Base-by-base conservation (phyloP, 768 basidiomycete species). In the Agrocybe praecox region DNA sequence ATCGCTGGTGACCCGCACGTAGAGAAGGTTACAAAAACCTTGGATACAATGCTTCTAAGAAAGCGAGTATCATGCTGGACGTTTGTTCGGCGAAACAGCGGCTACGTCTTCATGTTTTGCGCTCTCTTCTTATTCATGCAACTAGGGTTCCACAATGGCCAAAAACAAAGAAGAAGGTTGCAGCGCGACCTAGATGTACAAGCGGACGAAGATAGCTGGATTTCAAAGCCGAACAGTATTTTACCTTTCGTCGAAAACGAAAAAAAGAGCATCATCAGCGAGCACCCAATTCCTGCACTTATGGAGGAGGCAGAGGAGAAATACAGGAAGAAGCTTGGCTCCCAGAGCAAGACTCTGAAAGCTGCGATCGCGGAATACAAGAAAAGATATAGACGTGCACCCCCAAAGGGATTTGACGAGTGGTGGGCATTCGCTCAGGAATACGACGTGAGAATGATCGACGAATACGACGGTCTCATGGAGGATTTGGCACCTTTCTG, bases 401-500 rank as follows among this genome's bases (percentile, higher is more conserved):
- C 97, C 5, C 96, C 97, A 0, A 84, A 81, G 43, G 96, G 95
- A 1, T 99, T 98, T 61, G 96, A 94, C 67, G 74, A 81, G 24
- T 98, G 96, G 96, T 96, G 87, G 83, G 67, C 72, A 45, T 98
- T 94, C 70, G 90, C 88, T 14, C 74, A 81, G 69, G 76, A 84
- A 55, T 82, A 93, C 70, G 73, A 82, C 6, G 87, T 92, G 46
- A 83, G 86, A 63, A 84, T 98, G 73, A 77, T 90, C 5, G 96
- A 98, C 70, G 96, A 98, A 68, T 98, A 94, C 65, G 92, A 93
- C 57, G 80, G 82, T 5, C 78, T 96, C n/a, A 67, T 83, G 32
- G 77, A 80, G 51, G 96, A 98, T 68, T 73, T 99, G 49, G 84
- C 80, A 21, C 95, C 96, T 1, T 98, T 95, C 70, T 94, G 90